Conservation (phyloP, 2,329 filamentous ascomycete species). For the Cyclaneusma minus region DNA sequence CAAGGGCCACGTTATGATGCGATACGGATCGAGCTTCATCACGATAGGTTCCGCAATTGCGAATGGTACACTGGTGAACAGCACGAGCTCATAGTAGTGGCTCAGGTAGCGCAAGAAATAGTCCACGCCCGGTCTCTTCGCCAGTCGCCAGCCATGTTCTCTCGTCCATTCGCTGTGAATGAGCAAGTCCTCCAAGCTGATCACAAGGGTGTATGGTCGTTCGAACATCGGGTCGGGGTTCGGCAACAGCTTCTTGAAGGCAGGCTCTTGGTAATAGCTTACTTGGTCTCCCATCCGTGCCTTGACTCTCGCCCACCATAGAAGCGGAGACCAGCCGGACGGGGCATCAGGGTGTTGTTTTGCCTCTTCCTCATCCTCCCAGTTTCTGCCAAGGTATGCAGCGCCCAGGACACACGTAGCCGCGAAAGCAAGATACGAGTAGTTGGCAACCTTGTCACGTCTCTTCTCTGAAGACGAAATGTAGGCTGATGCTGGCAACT, state of each 20-base stretch:
- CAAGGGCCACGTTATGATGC: slow-evolving; percentile 86
- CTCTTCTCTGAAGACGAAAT: slow-evolving; percentile 81
- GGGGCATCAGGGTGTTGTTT: slow-evolving; percentile 53
- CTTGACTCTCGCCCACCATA: slow-evolving; percentile 70
- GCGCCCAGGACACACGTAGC: slow-evolving; percentile 28
- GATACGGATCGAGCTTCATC: slow-evolving; percentile 87
- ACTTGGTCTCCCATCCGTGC: slow-evolving; percentile 62
- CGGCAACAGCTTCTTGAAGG: slow-evolving; percentile 84
- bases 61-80: slow-evolving; percentile 83
- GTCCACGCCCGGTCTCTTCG: slow-evolving; percentile 87
- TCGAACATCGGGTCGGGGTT: slow-evolving; percentile 65
- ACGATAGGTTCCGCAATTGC: slow-evolving; percentile 76
- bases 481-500: slow-evolving; percentile 67
- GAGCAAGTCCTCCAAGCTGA: slow-evolving; percentile 86
- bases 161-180: slow-evolving; percentile 91
- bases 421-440: slow-evolving; percentile 50
- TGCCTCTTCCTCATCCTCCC: slow-evolving; percentile 63
- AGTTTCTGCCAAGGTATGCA: slow-evolving; percentile 73
- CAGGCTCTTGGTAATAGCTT: slow-evolving; percentile 89
- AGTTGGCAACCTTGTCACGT: slow-evolving; percentile 60
- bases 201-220: slow-evolving; percentile 80
- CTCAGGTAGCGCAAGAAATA: slow-evolving; percentile 95
- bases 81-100: slow-evolving; percentile 94
- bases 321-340: slow-evolving; percentile 58
- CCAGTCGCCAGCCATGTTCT: slow-evolving; percentile 87